These are phyloP conservation scores for Arachis hypogaea DNA, from an alignment of 306 rosid genomes.

Conservation along the genomic window DNA sequence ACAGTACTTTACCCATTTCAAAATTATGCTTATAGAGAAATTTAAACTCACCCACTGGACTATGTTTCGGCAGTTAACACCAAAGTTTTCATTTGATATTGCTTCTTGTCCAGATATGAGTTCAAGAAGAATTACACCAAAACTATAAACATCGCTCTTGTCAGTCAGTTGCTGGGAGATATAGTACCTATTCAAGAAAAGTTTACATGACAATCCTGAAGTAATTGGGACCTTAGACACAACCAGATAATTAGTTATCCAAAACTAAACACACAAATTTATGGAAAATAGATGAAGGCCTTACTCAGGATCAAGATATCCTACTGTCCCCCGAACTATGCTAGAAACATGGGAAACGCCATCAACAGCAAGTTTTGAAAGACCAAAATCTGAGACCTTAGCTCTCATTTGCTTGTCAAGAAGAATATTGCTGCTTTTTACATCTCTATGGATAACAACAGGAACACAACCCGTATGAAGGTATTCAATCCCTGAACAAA, in stretches of 20 bases:
- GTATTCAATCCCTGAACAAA: conserved; percentile 89
- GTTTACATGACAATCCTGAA: not conserved
- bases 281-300: conserved; percentile 39
- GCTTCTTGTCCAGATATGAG: conserved; percentile 99
- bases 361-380: conserved; percentile 94
- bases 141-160: conserved; percentile 95
- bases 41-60: conserved; percentile 91
- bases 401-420: conserved; percentile 91
- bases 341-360: conserved; percentile 97
- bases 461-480: conserved; percentile 97
- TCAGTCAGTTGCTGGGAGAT: conserved; percentile 97
- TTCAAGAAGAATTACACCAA: conserved; percentile 98
- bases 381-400: conserved; percentile 96
- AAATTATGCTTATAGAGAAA: conserved; percentile 27
- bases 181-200: conserved; percentile 66
- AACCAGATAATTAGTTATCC: not conserved
- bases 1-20: not conserved
- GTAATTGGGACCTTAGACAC: conserved; percentile 6
- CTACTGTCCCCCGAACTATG: conserved; percentile 95
- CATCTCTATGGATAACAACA: conserved; percentile 88
- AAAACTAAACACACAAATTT: conserved; percentile 29
- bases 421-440: conserved; percentile 96
- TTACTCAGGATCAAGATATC: conserved; percentile 98
- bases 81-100: conserved; percentile 89
- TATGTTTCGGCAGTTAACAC: conserved; percentile 88